These are phyloP conservation scores for Calocera cornea DNA, from an alignment of 768 basidiomycete genomes.

Conservation along the genomic window DNA sequence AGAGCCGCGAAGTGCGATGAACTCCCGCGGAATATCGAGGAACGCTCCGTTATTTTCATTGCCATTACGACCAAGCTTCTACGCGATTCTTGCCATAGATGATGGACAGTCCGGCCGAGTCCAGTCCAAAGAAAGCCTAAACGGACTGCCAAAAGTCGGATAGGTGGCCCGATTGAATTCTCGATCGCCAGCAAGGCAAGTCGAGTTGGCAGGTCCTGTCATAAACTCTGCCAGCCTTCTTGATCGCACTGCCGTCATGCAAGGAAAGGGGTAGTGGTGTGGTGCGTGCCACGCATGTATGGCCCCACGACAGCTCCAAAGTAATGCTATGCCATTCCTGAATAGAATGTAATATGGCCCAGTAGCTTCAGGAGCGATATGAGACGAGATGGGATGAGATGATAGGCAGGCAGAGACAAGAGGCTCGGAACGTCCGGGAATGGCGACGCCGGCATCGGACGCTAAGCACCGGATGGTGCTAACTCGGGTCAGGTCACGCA, in stretches of 20 bases:
- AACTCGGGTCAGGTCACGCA: not conserved
- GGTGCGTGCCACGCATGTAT: not conserved
- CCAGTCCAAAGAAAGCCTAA: not conserved
- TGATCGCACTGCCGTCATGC: not conserved
- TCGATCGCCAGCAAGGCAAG: not conserved
- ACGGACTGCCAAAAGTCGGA: not conserved
- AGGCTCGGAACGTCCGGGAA: not conserved
- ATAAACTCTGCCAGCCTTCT: no score
- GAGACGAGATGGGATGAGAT: not conserved
- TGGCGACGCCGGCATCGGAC: not conserved
- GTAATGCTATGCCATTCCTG: not conserved
- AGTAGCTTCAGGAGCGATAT: not conserved
- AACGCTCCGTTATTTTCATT: not conserved
- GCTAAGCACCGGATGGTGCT: not conserved
- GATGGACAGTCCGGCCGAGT: not conserved
- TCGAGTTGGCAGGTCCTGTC: not conserved
- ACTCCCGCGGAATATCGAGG: not conserved
- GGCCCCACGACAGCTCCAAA: conserved; percentile 1
- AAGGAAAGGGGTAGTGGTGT: not conserved
- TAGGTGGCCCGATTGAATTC: not conserved
- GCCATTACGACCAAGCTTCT: not conserved
- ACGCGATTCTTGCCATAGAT: not conserved
- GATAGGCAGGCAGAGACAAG: not conserved
- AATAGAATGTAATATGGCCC: not conserved
- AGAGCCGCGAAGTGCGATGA: not conserved